Conservation (phyloP, 2,329 filamentous ascomycete genomes). For the Aspergillus pseudoviridinutans region DNA sequence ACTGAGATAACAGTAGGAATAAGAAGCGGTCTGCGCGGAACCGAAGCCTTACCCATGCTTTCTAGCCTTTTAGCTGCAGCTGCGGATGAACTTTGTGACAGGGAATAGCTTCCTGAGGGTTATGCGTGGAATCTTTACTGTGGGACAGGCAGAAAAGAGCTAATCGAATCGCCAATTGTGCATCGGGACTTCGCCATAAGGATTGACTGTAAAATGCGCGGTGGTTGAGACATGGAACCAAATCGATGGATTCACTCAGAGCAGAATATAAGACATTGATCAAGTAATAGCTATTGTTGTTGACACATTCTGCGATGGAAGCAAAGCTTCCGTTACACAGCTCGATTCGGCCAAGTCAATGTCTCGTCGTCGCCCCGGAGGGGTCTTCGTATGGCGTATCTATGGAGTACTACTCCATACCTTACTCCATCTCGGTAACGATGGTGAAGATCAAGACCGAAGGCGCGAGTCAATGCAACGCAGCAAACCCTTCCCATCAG, state of each 20-base stretch:
- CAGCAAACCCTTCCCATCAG: conserved; percentile 6
- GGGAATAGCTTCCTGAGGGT: background rate
- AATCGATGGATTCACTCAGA: too few relatives aligned
- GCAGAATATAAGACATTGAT: background rate
- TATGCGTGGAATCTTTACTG: background rate
- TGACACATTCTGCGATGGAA: background rate
- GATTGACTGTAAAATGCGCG: background rate
- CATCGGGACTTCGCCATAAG: background rate
- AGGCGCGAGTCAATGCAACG: background rate
- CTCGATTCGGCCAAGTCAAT: too few relatives aligned
- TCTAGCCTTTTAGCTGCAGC: background rate
- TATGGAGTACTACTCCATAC: background rate
- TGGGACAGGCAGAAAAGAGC: background rate
- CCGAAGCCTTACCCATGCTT: background rate
- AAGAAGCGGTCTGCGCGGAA: conserved; percentile 20
- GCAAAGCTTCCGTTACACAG: background rate
- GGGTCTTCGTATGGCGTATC: background rate
- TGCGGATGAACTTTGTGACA: background rate
- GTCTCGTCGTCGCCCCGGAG: background rate
- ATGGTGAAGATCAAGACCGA: background rate
- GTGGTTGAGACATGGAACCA: too few relatives aligned
- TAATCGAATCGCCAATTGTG: background rate
- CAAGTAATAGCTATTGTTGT: background rate
- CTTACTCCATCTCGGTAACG: background rate
- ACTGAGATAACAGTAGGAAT: conserved; percentile 2